Percentiles rank a stretch among this genome's conserved stretches.
Conservation (phyloP, 2,329 filamentous ascomycete species). For the Apiospora arundinis region DNA sequence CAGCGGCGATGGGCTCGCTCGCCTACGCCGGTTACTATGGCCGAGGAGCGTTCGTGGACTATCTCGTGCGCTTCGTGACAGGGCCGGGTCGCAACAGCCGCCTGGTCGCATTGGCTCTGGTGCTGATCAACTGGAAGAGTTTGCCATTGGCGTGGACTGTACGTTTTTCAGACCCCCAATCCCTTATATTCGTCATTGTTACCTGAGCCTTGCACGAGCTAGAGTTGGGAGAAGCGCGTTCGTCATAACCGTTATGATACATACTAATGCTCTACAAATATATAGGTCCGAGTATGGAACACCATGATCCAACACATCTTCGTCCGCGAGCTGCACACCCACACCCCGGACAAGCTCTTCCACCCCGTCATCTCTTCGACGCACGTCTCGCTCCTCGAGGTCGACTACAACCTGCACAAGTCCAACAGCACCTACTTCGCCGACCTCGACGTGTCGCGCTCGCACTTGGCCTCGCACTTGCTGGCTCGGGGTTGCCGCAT, state of each 20-base stretch:
- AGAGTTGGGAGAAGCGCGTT: too few relatives aligned
- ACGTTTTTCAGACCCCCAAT: conserved; percentile 41
- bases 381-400: conserved; percentile 75
- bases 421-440: conserved; percentile 86
- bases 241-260: too few relatives aligned
- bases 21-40: conserved; percentile 54
- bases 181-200: background rate
- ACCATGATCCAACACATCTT: conserved; percentile 61
- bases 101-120: conserved; percentile 60
- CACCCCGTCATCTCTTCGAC: conserved; percentile 71
- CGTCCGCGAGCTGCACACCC: conserved; percentile 53
- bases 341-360: conserved; percentile 72
- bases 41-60: conserved; percentile 46
- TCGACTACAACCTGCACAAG: conserved; percentile 87
- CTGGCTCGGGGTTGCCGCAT: conserved; percentile 63
- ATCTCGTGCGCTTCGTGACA: conserved; percentile 54
- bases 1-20: conserved; percentile 48
- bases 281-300: conserved; percentile 64
- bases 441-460: conserved; percentile 83
- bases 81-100: conserved; percentile 61
- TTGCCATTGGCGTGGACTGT: conserved; percentile 80
- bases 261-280: too few relatives aligned
- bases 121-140: conserved; percentile 74
- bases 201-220: too few relatives aligned
- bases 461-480: conserved; percentile 77